phyloP scores from a whole-genome alignment of 75 land plant species.

The Cryptomeria japonica region DNA sequence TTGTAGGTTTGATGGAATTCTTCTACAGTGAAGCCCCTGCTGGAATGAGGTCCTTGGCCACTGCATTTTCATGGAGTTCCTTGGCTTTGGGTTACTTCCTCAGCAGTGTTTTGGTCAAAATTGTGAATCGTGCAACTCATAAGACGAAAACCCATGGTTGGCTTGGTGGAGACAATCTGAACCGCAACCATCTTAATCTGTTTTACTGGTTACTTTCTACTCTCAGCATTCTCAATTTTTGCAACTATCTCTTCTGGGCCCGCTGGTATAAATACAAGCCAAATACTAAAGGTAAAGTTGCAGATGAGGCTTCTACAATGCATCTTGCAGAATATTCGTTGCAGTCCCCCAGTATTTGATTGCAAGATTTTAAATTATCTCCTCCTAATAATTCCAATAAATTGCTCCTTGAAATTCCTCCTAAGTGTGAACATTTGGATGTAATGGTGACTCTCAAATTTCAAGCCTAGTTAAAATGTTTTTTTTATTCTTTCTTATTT shows the following conservation, averaged over 20 bases:
- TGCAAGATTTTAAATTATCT: too few species aligned
- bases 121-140: conserved; percentile 14
- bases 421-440: too few species aligned
- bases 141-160: conserved; percentile 6
- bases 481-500: too few species aligned
- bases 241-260: conserved; percentile 27
- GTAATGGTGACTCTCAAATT: too few species aligned
- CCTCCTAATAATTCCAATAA: too few species aligned
- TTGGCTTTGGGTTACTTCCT: conserved; percentile 21
- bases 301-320: too few species aligned
- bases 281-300: too few species aligned
- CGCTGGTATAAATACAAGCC: conserved; percentile 30
- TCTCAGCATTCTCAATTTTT: conserved; percentile 31
- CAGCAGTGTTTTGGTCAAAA: conserved; percentile 16
- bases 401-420: too few species aligned
- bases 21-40: conserved; percentile 27
- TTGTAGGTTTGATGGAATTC: conserved; percentile 23
- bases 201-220: conserved; percentile 42
- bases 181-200: conserved; percentile 26
- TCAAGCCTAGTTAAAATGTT: too few species aligned
- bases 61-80: conserved; percentile 19
- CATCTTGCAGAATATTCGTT: too few species aligned
- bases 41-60: conserved; percentile 22
- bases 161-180: conserved; percentile 26
- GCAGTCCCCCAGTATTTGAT: too few species aligned